Evolutionary conservation across 2,329 filamentous ascomycete species (phyloP), one percentile per base, ranked within the genome.

Genomic region (Colletotrichum theobromicola): DNA sequence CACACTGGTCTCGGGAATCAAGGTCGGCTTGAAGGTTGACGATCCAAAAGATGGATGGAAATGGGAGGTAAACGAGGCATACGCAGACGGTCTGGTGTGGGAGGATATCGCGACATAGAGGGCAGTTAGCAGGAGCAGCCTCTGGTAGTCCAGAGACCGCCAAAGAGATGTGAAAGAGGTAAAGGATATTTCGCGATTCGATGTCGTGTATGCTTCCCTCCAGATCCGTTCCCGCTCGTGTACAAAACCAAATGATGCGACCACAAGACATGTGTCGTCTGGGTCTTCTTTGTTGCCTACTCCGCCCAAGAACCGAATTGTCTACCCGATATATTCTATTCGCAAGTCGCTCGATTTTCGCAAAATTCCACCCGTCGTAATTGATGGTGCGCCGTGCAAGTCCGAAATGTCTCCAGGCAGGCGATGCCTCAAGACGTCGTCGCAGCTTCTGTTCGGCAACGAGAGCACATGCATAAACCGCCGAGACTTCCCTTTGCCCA

Each of bases 401-500:
- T 8, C 26, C 13, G 5, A 30, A 13, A 26, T 35, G 18, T 15
- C 21, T 26, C 13, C 24, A 62, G 21, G 32, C 60, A n/a, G 32
- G 58, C 32, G 21, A 62, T 62, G 32, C 34, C 21, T 62, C 57
- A 61, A 62, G 63, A 21, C 32, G 7, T 21, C 63, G 30, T 34
- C 26, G 71, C 72, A 12, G 89, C 91, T 83, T 98, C 96, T 81
- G 90, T 92, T 28, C 93, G 86, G 84, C 97, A 99, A 77, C 97
- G 90, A 74, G 90, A 86, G 85, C 97, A 99, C 88, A 94, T 93
- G 85, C 97, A 99, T 84, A 91, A 92, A 0, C 97, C 97, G 0
- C 97, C 97, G 67, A 99, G 87, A 74, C 95, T 96, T 7, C 96
- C 97, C 61, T 88, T 87, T 6, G 96, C 95, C 95, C 96, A 98